Percentiles rank a stretch among this genome's conserved stretches.
Conservation (phyloP, 192 early-diverging fungal species). For the Mortierella hygrophila region DNA sequence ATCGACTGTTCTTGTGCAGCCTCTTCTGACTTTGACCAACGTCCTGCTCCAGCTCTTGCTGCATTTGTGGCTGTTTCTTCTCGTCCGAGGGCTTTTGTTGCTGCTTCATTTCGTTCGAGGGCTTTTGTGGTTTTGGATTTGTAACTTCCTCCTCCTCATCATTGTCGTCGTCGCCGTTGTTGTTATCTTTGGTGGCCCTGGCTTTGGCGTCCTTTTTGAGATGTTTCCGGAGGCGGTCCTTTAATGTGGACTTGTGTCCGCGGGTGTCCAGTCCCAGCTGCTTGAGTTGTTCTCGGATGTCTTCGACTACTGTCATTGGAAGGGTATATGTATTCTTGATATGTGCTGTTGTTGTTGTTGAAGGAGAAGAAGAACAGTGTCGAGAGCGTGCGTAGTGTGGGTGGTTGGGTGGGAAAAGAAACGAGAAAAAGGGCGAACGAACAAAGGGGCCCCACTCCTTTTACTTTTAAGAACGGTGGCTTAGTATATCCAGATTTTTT, state of each 20-base stretch:
- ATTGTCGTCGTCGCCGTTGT: not conserved
- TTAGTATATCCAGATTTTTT: not conserved
- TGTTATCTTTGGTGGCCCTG: not conserved
- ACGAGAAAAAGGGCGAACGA: not conserved
- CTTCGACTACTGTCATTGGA: slow-evolving; percentile 23
- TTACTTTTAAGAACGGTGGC: not conserved
- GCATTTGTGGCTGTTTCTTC: not conserved
- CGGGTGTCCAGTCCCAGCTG: slow-evolving; percentile 59
- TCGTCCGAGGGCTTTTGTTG: no score
- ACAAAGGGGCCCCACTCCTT: not conserved
- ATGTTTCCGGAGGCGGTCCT: slow-evolving; percentile 58
- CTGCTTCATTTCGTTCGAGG: no score
- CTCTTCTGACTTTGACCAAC: not conserved
- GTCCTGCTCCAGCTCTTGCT: not conserved
- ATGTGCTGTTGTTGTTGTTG: not conserved
- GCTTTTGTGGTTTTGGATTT: not conserved
- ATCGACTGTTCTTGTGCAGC: slow-evolving; percentile 39
- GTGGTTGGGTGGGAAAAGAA: no score
- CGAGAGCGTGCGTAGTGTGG: not conserved
- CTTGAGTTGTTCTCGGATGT: slow-evolving; percentile 41
- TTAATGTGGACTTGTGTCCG: slow-evolving; percentile 61
- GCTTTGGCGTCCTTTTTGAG: slow-evolving; percentile 34
- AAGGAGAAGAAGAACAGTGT: not conserved
- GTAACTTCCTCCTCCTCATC: slow-evolving; percentile 2
- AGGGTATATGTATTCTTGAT: not conserved